These are phyloP conservation scores for Solanum aculeatissimum DNA, from an alignment of 305 asterid genomes.

Conservation along the genomic window DNA sequence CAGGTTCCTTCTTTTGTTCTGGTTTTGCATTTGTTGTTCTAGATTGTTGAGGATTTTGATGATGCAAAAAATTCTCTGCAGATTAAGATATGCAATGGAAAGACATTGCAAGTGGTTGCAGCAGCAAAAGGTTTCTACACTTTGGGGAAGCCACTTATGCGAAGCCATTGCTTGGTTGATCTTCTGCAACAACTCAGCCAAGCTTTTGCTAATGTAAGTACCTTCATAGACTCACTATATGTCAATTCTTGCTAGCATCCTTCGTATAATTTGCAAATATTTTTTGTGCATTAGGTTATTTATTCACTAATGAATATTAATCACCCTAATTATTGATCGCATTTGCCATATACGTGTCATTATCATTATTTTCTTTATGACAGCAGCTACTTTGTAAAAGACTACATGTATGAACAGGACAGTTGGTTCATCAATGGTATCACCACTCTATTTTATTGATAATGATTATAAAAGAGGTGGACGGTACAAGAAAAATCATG, in stretches of 20 bases:
- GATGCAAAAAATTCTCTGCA: constrained; percentile 27
- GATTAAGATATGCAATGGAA: constrained; percentile 98
- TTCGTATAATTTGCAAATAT: neutral
- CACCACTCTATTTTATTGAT: neutral
- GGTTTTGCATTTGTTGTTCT: neutral
- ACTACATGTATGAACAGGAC: neutral
- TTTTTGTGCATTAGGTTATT: neutral
- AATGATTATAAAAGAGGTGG: neutral
- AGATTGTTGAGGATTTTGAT: constrained; percentile 8
- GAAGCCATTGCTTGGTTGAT: constrained; percentile 89
- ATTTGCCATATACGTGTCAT: neutral
- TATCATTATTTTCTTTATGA: neutral
- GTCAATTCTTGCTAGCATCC: neutral
- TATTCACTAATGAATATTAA: neutral
- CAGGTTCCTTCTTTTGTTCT: constrained; percentile 38
- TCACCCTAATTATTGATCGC: neutral
- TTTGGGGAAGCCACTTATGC: constrained; percentile 62
- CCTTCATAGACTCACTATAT: neutral
- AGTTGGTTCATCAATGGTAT: neutral
- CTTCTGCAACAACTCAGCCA: constrained; percentile 99
- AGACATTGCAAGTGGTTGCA: constrained; percentile 75
- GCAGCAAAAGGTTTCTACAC: constrained; percentile 82
- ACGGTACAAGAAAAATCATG: neutral
- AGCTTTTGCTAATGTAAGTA: constrained; percentile 86
- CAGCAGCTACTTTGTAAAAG: neutral